These are phyloP conservation scores for Daldinia eschscholtzii DNA, from an alignment of 2,329 filamentous ascomycete species.

Conservation along the genomic window DNA sequence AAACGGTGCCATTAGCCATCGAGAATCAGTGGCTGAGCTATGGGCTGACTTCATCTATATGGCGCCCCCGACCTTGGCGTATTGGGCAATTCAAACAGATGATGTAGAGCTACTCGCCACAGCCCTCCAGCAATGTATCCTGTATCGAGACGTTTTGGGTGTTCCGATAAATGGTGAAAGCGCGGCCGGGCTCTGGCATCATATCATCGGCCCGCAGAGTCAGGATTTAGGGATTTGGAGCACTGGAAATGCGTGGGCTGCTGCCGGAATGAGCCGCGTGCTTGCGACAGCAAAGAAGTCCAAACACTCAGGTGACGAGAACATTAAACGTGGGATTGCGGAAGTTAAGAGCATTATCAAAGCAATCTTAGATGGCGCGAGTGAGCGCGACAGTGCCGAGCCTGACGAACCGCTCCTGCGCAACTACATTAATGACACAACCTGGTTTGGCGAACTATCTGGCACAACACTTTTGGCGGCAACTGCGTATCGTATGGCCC, in stretches of 20 bases:
- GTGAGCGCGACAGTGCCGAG: constrained; percentile 48
- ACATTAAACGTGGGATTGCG: constrained; percentile 52
- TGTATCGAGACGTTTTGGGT: constrained; percentile 58
- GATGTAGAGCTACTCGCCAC: constrained; percentile 53
- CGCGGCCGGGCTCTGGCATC: constrained; percentile 56
- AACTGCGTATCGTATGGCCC: constrained; percentile 60
- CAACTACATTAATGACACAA: constrained; percentile 61
- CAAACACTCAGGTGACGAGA: constrained; percentile 44
- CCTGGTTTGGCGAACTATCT: constrained; percentile 62
- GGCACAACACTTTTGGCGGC: constrained; percentile 62
- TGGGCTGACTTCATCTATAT: constrained; percentile 65
- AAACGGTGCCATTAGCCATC: constrained; percentile 64
- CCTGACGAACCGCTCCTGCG: constrained; percentile 54
- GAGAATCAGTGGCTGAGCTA: constrained; percentile 57
- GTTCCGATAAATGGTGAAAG: constrained; percentile 48
- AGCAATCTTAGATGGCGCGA: constrained; percentile 50
- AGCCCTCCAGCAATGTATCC: constrained; percentile 56
- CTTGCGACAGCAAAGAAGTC: constrained; percentile 58
- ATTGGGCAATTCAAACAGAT: constrained; percentile 57
- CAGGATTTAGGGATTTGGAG: constrained; percentile 59
- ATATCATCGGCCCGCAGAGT: constrained; percentile 57
- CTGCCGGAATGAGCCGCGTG: constrained; percentile 61
- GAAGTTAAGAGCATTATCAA: constrained; percentile 53
- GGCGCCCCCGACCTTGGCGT: constrained; percentile 64
- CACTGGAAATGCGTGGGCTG: constrained; percentile 63